Evolutionary conservation across 805 yeast genomes (phyloP).

Genomic region (Tetrapisispora fleetii): DNA sequence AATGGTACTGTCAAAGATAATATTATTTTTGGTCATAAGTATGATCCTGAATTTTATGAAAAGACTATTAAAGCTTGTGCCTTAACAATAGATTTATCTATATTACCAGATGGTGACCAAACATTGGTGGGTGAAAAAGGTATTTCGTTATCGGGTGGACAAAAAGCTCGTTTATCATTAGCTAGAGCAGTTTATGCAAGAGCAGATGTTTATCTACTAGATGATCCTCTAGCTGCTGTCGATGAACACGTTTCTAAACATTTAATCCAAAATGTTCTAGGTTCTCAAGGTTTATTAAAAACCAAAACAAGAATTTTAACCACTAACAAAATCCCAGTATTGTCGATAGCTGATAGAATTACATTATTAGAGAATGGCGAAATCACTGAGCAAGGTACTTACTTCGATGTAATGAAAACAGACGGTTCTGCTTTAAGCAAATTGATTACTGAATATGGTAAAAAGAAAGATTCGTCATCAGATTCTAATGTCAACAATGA

Average conservation of each 20-base stretch:
- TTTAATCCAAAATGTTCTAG: conserved; percentile 71
- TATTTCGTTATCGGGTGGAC: conserved; percentile 93
- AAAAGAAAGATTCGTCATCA: conserved; percentile 27
- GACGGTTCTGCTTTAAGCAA: conserved; percentile 41
- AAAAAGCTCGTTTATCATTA: conserved; percentile 86
- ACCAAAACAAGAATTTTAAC: conserved; percentile 71
- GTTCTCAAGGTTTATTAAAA: conserved; percentile 66
- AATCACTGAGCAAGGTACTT: conserved; percentile 57
- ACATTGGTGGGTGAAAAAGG: conserved; percentile 98
- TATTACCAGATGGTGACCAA: conserved; percentile 78
- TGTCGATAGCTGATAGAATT: conserved; percentile 63
- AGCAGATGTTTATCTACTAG: conserved; percentile 83
- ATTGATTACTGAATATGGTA: conserved; percentile 56
- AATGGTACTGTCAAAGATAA: conserved; percentile 89
- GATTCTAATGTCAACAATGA: not conserved
- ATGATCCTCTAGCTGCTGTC: conserved; percentile 92
- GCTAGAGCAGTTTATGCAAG: conserved; percentile 95
- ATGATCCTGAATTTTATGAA: conserved; percentile 71
- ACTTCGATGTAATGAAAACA: conserved; percentile 37
- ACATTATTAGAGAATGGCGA: conserved; percentile 62
- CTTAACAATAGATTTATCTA: conserved; percentile 61
- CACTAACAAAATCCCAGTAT: conserved; percentile 77
- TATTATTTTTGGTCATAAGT: conserved; percentile 79
- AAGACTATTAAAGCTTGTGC: conserved; percentile 85
- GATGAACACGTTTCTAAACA: conserved; percentile 95